Conservation (phyloP, 2,329 filamentous ascomycete genomes). For the Trichoderma sp. region DNA sequence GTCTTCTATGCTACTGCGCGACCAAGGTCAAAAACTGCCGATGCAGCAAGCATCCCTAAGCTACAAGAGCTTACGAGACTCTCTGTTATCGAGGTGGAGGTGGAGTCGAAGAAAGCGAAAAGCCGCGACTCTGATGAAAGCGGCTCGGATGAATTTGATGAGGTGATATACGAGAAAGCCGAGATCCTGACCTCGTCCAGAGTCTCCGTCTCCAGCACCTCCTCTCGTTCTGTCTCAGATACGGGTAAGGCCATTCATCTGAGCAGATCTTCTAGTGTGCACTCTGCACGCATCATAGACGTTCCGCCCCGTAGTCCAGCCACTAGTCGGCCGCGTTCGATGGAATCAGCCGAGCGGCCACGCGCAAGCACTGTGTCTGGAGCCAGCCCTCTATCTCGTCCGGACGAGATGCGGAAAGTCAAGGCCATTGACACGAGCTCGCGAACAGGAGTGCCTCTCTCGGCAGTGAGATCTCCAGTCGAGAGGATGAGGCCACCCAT, state of each 20-base stretch:
- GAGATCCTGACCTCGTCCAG: slow-evolving; percentile 59
- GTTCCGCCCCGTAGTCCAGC: slow-evolving; percentile 55
- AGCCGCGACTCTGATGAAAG: slow-evolving; percentile 25
- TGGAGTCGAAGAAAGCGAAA: slow-evolving; percentile 1
- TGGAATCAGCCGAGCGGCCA: slow-evolving; percentile 48
- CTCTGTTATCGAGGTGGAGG: not conserved
- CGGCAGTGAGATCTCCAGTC: slow-evolving; percentile 37
- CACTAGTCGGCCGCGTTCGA: slow-evolving; percentile 51
- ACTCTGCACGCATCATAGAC: slow-evolving; percentile 61
- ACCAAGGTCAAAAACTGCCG: slow-evolving; percentile 2
- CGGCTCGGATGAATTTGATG: slow-evolving; percentile 47
- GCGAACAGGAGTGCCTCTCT: slow-evolving; percentile 30
- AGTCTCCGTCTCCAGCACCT: slow-evolving; percentile 56
- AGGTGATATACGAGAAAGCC: slow-evolving; percentile 57
- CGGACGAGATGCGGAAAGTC: slow-evolving; percentile 41
- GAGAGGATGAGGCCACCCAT: slow-evolving; percentile 37
- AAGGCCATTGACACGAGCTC: slow-evolving; percentile 31
- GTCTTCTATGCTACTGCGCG: slow-evolving; percentile 25
- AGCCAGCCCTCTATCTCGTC: slow-evolving; percentile 41
- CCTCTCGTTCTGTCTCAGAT: slow-evolving; percentile 53
- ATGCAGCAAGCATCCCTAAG: not conserved
- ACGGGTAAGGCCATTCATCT: slow-evolving; percentile 43
- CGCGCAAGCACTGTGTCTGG: slow-evolving; percentile 46
- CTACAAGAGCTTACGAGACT: not conserved
- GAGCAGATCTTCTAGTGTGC: slow-evolving; percentile 50